These are phyloP conservation scores for Rhodotorula diobovata DNA, from an alignment of 768 basidiomycete genomes.

Conservation along the genomic window DNA sequence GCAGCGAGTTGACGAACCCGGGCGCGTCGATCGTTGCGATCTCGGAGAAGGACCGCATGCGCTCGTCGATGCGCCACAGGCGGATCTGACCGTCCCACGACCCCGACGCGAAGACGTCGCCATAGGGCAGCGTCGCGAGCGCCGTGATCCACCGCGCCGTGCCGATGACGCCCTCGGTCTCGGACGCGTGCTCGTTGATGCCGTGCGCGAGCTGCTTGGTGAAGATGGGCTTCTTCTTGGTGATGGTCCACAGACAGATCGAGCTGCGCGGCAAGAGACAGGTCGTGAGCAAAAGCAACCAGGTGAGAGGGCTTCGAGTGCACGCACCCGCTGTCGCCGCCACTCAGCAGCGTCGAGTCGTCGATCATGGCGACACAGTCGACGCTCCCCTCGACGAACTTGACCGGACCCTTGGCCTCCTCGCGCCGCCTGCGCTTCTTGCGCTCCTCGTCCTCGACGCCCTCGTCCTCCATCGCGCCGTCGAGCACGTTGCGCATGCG, in stretches of 20 bases:
- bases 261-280: slow-evolving; percentile 54
- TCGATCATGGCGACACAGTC: slow-evolving; percentile 94
- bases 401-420: slow-evolving; percentile 43
- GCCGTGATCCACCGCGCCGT: slow-evolving; percentile 90
- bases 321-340: slow-evolving; percentile 91
- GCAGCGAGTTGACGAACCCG: slow-evolving; percentile 86
- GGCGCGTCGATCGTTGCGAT: slow-evolving; percentile 49
- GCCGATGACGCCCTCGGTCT: slow-evolving; percentile 67
- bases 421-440: slow-evolving; percentile 56
- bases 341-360: slow-evolving; percentile 83
- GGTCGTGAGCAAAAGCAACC: neutral
- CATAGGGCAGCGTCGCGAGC: slow-evolving; percentile 74
- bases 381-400: slow-evolving; percentile 81
- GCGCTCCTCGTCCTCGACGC: slow-evolving; percentile 50
- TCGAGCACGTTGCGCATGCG: slow-evolving; percentile 73
- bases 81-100: slow-evolving; percentile 89
- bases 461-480: slow-evolving; percentile 54
- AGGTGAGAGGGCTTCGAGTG: neutral
- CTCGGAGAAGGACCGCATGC: slow-evolving; percentile 65
- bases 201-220: slow-evolving; percentile 84
- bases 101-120: slow-evolving; percentile 85
- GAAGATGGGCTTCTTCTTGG: slow-evolving; percentile 92
- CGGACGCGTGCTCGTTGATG: slow-evolving; percentile 63
- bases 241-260: slow-evolving; percentile 84
- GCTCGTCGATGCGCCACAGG: slow-evolving; percentile 82